Conservation (phyloP, 441 rosid genomes). For the Manihot esculenta region DNA sequence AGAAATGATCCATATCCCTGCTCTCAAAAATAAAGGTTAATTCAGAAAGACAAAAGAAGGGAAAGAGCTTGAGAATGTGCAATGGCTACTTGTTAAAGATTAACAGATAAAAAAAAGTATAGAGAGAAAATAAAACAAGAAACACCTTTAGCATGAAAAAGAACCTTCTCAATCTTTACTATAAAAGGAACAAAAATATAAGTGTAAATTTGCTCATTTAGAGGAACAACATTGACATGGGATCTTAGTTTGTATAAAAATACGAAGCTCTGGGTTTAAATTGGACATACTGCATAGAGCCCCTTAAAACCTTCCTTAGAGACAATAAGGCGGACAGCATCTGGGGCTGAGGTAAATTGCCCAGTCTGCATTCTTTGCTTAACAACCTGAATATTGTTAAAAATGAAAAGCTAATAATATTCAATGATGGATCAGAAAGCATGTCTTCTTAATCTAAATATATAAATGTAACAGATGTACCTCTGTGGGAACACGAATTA, state of each 20-base stretch:
- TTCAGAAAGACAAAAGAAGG: not conserved
- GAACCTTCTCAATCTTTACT: slow-evolving; percentile 11
- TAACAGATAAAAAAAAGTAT: not conserved
- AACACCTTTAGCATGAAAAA: not conserved
- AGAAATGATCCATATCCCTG: slow-evolving; percentile 93
- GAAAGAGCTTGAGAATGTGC: slow-evolving; percentile 5
- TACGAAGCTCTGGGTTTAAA: not conserved
- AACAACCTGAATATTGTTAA: slow-evolving; percentile 61
- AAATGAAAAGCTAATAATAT: not conserved
- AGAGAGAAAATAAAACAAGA: not conserved
- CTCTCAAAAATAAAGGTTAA: slow-evolving; percentile 17
- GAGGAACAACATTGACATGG: not conserved
- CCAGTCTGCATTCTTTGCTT: slow-evolving; percentile 54
- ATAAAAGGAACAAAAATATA: not conserved
- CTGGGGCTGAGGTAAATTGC: slow-evolving; percentile 50
- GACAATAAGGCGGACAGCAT: slow-evolving; percentile 46
- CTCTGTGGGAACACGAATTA: slow-evolving; percentile 97
- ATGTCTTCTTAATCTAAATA: slow-evolving; percentile 10
- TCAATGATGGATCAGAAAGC: not conserved
- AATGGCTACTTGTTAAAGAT: not conserved
- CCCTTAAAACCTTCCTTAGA: slow-evolving; percentile 49
- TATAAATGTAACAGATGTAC: slow-evolving; percentile 33
- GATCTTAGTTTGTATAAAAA: slow-evolving; percentile 1
- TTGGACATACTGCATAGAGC: slow-evolving; percentile 58
- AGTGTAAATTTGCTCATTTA: slow-evolving; percentile 13